phyloP scores from a whole-genome alignment of 108 stramenopile species.

The Nitzschia palea region DNA sequence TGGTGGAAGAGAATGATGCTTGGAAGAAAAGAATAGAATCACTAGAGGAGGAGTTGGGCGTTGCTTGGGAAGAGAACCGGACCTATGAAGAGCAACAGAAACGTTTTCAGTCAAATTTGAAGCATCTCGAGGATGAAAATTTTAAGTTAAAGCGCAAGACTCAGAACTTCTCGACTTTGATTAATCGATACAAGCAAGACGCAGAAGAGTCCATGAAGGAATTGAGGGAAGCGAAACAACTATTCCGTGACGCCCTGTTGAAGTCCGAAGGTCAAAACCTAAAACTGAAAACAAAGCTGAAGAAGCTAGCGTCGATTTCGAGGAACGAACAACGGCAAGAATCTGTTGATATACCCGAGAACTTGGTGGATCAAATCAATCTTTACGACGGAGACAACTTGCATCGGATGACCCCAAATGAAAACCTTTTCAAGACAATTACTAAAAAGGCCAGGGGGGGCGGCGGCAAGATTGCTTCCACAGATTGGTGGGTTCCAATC shows the following conservation, averaged over 20 bases:
- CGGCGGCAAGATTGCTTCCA: not conserved
- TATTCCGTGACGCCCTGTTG: constrained; percentile 12
- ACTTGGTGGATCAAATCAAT: not conserved
- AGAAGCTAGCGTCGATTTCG: not conserved
- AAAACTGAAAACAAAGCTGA: constrained; percentile 14
- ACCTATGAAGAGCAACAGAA: constrained; percentile 14
- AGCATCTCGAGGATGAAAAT: constrained; percentile 22
- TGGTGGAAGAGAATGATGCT: constrained; percentile 13
- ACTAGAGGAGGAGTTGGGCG: constrained; percentile 10
- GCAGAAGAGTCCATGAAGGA: constrained; percentile 9
- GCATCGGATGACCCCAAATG: not conserved
- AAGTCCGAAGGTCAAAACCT: constrained; percentile 13
- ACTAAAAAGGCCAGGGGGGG: not conserved
- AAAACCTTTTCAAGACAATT: not conserved
- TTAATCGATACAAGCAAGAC: constrained; percentile 17
- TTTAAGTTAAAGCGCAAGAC: constrained; percentile 24
- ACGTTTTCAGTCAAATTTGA: not conserved
- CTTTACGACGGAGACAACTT: not conserved
- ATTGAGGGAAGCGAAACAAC: constrained; percentile 14
- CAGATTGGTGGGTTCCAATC: not conserved
- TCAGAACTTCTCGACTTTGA: constrained; percentile 10
- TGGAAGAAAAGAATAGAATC: constrained; percentile 19
- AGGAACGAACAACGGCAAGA: not conserved
- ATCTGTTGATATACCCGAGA: not conserved
- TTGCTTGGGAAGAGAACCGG: constrained; percentile 7